Evolutionary conservation across 441 rosid species (phyloP).

Genomic region (Euphorbia celastroides): DNA sequence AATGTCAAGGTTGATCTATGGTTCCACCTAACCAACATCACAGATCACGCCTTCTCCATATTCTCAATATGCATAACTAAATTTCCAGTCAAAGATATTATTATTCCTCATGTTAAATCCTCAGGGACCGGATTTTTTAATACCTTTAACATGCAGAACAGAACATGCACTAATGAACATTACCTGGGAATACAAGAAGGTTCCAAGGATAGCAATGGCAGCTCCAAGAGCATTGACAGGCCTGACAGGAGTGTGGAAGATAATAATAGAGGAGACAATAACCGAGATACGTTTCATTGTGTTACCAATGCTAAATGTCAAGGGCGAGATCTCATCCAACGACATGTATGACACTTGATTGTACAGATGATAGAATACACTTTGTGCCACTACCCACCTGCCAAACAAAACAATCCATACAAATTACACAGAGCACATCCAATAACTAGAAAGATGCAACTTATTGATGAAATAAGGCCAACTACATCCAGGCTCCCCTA

Average conservation of each 20-base stretch:
- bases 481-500: too few relatives aligned
- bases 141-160: neutral
- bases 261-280: slow-evolving; percentile 84
- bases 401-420: slow-evolving; percentile 25
- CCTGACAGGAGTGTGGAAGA: slow-evolving; percentile 76
- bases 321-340: slow-evolving; percentile 79
- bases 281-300: slow-evolving; percentile 94
- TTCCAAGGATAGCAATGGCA: slow-evolving; percentile 84
- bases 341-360: slow-evolving; percentile 98
- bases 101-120: neutral
- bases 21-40: slow-evolving; percentile 6
- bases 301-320: slow-evolving; percentile 89
- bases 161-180: slow-evolving; percentile 11
- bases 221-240: slow-evolving; percentile 92
- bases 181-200: slow-evolving; percentile 96
- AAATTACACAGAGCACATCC: too few relatives aligned
- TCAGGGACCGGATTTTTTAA: neutral
- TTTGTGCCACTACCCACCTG: slow-evolving; percentile 97
- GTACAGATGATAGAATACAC: slow-evolving; percentile 93
- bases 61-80: neutral
- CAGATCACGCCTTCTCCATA: neutral
- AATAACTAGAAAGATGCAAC: too few relatives aligned
- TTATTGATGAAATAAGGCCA: too few relatives aligned
- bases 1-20: neutral
- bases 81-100: neutral